Conservation (phyloP, 345 rosid species). For the Eucalyptus sp. region DNA sequence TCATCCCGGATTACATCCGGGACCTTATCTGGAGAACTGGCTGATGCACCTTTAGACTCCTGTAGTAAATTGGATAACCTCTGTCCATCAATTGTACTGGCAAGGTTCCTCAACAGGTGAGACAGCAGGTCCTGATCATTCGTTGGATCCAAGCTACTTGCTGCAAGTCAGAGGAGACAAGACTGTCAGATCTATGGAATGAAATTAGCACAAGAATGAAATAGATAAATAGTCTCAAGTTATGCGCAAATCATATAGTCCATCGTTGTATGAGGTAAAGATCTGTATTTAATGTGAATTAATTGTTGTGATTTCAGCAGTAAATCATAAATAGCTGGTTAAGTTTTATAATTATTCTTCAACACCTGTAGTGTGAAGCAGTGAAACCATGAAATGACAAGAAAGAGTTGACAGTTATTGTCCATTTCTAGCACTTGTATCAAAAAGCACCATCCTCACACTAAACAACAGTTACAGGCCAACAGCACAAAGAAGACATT, state of each 20-base stretch:
- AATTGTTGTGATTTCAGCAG: background rate
- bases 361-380: background rate
- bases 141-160: slow-evolving; percentile 34
- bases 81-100: slow-evolving; percentile 14
- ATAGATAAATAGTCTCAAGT: background rate
- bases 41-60: slow-evolving; percentile 20
- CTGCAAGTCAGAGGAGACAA: slow-evolving; percentile 18
- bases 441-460: background rate
- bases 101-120: slow-evolving; percentile 50
- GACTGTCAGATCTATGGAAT: background rate
- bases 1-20: slow-evolving; percentile 1
- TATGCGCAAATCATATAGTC: background rate
- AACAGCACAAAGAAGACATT: background rate
- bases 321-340: background rate
- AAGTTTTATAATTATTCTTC: background rate
- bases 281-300: background rate
- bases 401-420: background rate
- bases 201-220: background rate
- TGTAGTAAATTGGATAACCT: slow-evolving; percentile 30
- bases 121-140: slow-evolving; percentile 48
- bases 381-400: background rate
- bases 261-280: background rate
- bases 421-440: background rate
- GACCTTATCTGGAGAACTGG: slow-evolving; percentile 12
- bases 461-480: background rate